Base-by-base conservation (phyloP, 495 filamentous ascomycete species). In the Neurospora sp. region DNA sequence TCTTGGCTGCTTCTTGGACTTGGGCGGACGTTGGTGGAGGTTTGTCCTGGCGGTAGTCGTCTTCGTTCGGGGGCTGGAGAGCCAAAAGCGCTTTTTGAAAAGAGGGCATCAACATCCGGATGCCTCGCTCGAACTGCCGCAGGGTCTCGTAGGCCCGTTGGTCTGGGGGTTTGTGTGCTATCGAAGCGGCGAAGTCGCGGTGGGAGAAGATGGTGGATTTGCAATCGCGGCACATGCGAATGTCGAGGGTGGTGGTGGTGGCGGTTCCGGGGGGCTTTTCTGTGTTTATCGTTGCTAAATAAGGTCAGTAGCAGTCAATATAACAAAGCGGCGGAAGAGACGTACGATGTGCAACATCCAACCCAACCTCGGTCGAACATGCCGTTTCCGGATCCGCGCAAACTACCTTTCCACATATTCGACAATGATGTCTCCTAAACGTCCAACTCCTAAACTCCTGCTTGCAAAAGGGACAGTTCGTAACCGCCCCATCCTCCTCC, bases 181-280 rank as follows among this genome's bases (percentile, higher is more conserved):
- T 79, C 44, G 93, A 90, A 39, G 87, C 89, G 65, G 87, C 86
- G 76, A 97, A 98, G 76, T 98, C 96, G 22, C 89, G 87, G 71
- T 90, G 90, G 70, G 90, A 89, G 81, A 98, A 99, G 44, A 98
- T 85, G 6, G 91, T 97, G 59, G 83, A 82, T 74, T 90, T 92
- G 84, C 96, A 99, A 70, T 95, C 92, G 78, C 91, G 90, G 82
- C 96, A 99, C 85, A 99, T 93, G 31, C 96, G 87, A 27, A 99
- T 83, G 76, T 97, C 93, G 44, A 98, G 80, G 68, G 86, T 83
- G 14, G 80, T 78, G 1, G 79, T 71, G 1, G 79, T 71, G 3
- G 72, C 61, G 1, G 22, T n/a, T 37, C 47, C 22, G 47, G 73
- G 27, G 3, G 86, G 78, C 77, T 94, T 94, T 76, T 94, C 92